These are phyloP conservation scores for Suhomyces taliae DNA, from an alignment of 1,139 yeast species.

Conservation along the genomic window DNA sequence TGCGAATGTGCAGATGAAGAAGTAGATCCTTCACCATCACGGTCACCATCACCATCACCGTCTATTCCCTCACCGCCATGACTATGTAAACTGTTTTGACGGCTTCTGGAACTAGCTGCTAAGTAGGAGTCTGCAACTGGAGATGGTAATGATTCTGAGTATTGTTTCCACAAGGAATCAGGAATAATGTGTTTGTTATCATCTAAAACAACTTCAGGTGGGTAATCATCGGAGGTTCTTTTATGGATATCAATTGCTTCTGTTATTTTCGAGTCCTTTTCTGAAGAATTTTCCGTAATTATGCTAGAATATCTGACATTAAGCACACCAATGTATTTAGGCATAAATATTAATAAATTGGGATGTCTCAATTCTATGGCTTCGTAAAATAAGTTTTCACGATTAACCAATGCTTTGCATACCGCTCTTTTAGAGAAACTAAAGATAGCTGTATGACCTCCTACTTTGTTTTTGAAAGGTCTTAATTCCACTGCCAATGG, in stretches of 20 bases:
- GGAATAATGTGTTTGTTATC: constrained; percentile 91
- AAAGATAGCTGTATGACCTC: constrained; percentile 97
- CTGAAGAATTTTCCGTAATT: constrained; percentile 29
- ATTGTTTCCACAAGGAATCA: constrained; percentile 65
- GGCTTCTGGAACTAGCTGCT: constrained; percentile 7
- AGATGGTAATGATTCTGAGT: constrained; percentile 58
- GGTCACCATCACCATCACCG: not conserved
- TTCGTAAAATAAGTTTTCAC: constrained; percentile 92
- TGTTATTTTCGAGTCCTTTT: not conserved
- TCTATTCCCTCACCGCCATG: constrained; percentile 1
- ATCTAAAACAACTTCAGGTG: constrained; percentile 82
- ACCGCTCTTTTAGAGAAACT: constrained; percentile 89
- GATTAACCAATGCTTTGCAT: constrained; percentile 88
- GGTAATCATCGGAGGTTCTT: constrained; percentile 31
- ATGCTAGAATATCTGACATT: constrained; percentile 77
- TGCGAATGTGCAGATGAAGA: constrained; percentile 6
- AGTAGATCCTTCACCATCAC: not conserved
- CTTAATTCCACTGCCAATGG: constrained; percentile 81
- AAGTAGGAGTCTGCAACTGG: constrained; percentile 22
- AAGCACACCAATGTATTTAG: constrained; percentile 87
- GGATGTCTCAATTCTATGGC: constrained; percentile 76
- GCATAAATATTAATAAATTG: constrained; percentile 81
- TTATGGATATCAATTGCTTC: not conserved
- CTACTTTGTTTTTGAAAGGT: constrained; percentile 90
- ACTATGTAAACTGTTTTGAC: constrained; percentile 9